Base-by-base conservation (phyloP, 345 rosid species). In the Moricandia arvensis region DNA sequence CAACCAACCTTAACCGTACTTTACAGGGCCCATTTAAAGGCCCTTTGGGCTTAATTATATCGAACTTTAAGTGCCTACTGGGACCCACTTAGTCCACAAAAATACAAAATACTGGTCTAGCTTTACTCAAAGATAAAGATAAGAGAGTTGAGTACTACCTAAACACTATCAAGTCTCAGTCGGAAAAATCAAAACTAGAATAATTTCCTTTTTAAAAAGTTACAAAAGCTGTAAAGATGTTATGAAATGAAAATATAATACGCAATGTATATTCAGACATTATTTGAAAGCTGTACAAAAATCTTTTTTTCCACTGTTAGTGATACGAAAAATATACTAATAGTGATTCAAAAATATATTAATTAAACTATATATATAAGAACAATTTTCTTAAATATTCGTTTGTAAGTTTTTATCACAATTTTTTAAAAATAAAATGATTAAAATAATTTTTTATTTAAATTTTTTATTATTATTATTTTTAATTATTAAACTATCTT, bases 111-210 rank as follows among this genome's bases (percentile, higher is more conserved):
- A 43, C 27, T 29, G 53, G 49, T 74, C 49, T 16, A 45, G 27
- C 73, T 59, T 59, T 67, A 67, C 54, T 67, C 73, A 68, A 74
- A 57, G 47, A 13, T 29, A 45, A 54, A 60, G 8, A 58, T n/a
- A 21, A 12, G 27, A 17, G 59, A 53, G 29, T 54, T 18, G 59
- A 54, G 31, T 30, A 67, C 4, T 16, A 30, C 71, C 21, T 26
- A 26, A 43, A 43, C 27, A 27, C 4, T 26, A 68, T 67, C 59
- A 66, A 45, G 18, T 31, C 24, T 13, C 33, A 29, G 13, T 29
- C 37, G 13, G 43, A 29, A 51, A 59, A 69, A 69, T 26, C 30
- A 29, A 30, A 43, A 21, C 26, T 3, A 71, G 16, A 29, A 55
- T 24, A 24, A 47, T 47, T 47, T 47, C 5, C 18, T 5, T 17